Evolutionary conservation across 768 basidiomycete genomes (phyloP).

Genomic region (Boletus reticulatus): DNA sequence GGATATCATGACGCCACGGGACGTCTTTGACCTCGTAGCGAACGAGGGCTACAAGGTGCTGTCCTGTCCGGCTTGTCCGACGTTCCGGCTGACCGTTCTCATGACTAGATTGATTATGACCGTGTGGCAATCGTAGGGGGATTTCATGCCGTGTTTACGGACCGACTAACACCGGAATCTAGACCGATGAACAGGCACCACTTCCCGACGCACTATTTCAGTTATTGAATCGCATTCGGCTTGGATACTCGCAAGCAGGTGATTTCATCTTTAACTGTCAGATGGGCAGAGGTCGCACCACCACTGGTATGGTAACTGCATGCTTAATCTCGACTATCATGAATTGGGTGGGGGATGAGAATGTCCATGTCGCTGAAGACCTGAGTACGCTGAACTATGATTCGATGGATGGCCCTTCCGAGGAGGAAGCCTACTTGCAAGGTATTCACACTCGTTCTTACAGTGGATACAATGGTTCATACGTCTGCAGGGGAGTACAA

Average conservation of each 20-base stretch:
- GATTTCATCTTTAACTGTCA: slow-evolving; percentile 97
- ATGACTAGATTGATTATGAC: slow-evolving; percentile 71
- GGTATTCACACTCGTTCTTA: slow-evolving; percentile 41
- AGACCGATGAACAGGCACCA: slow-evolving; percentile 98
- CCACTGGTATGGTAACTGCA: slow-evolving; percentile 93
- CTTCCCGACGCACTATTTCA: slow-evolving; percentile 83
- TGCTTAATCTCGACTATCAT: slow-evolving; percentile 78
- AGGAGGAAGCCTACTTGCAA: slow-evolving; percentile 86
- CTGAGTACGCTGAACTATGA: slow-evolving; percentile 50
- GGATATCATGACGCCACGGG: slow-evolving; percentile 86
- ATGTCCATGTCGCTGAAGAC: slow-evolving; percentile 37
- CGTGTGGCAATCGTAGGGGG: slow-evolving; percentile 82
- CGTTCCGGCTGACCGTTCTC: slow-evolving; percentile 1
- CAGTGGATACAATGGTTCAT: not conserved
- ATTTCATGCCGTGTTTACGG: not conserved
- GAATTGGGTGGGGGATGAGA: slow-evolving; percentile 52
- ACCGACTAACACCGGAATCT: slow-evolving; percentile 9
- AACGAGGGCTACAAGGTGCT: slow-evolving; percentile 70
- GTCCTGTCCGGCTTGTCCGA: not conserved
- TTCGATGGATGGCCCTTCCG: slow-evolving; percentile 76
- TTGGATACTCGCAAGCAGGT: slow-evolving; percentile 54
- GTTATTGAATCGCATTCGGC: slow-evolving; percentile 70
- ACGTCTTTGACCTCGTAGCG: slow-evolving; percentile 72
- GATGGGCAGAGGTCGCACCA: slow-evolving; percentile 90
- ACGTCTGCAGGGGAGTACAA: slow-evolving; percentile 86